These are phyloP conservation scores for Rhodotorula sphaerocarpa DNA, from an alignment of 768 basidiomycete genomes.

Conservation along the genomic window DNA sequence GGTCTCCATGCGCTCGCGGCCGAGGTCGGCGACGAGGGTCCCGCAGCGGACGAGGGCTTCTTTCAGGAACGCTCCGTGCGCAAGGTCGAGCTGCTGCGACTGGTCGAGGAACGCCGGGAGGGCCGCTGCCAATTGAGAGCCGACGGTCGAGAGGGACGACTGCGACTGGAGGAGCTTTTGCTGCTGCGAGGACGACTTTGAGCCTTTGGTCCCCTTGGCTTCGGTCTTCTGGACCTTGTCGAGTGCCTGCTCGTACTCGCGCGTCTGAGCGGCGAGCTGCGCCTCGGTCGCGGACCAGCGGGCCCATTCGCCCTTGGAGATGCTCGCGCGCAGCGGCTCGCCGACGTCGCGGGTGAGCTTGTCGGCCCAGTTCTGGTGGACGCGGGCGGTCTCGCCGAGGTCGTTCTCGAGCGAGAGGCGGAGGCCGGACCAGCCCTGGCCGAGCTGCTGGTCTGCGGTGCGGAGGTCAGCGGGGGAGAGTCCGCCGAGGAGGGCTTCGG, in stretches of 20 bases:
- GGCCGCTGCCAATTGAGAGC: conserved; percentile 12
- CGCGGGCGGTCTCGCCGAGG: conserved; percentile 9
- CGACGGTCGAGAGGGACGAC: conserved; percentile 17
- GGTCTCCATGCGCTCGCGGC: conserved; percentile 36
- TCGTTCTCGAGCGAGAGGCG: conserved; percentile 20
- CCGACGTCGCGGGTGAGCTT: conserved; percentile 23
- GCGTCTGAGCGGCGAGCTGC: conserved; percentile 1
- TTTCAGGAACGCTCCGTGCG: conserved; percentile 26
- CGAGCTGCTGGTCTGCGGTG: conserved; percentile 8
- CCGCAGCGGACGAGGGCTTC: conserved; percentile 27
- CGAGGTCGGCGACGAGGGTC: conserved; percentile 33
- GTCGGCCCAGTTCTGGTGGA: conserved; percentile 22
- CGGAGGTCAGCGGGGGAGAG: background rate
- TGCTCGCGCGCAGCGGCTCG: conserved; percentile 10
- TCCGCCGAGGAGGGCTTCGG: background rate
- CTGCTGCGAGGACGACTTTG: conserved; percentile 7
- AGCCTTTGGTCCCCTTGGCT: conserved; percentile 17
- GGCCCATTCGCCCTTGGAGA: conserved; percentile 26
- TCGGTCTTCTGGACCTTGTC: conserved; percentile 33
- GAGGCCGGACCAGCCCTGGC: background rate
- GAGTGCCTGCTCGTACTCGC: conserved; percentile 24
- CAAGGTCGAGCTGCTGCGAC: conserved; percentile 21
- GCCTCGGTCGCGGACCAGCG: conserved; percentile 12
- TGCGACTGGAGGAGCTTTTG: conserved; percentile 30
- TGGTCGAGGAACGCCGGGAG: conserved; percentile 18